Evolutionary conservation across 495 filamentous ascomycete genomes (phyloP), one percentile per base, ranked within the genome.

Genomic region (Penicilliopsis zonata): DNA sequence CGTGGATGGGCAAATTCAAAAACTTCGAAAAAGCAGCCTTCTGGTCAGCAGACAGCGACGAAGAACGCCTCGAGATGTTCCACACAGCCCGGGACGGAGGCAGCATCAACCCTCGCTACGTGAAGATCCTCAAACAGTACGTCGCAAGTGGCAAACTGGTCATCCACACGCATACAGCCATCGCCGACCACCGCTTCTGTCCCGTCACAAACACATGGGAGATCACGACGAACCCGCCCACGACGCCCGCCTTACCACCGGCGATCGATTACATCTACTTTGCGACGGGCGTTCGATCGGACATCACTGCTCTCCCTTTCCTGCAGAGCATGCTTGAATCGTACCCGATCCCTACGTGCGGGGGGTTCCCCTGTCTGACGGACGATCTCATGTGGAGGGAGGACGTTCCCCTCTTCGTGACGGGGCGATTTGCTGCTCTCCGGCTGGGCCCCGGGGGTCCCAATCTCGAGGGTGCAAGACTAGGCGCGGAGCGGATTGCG

Each of bases 1-100:
- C 57, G 18, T 80, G 76, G 76, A 69, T 80, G 49, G 71, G 70
- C 16, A 80, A 80, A 38, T 78, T 70, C 43, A 67, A 69, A n/a
- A 78, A 78, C 47, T 63, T 59, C 45, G 64, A 74, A 36, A 71
- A 76, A 37, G 65, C 76, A 16, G 57, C 60, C 2, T 80, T 78
- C 42, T 78, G 73, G 72, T 67, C 65, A 5, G 66, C 70, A 12
- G 70, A 74, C 27, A 66, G 61, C 4, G 61, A 73, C 28, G 65
- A 74, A 64, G 73, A 78, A 44, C 65, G 73, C 14, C 55, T 70
- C 7, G 59, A 69, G 27, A 73, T 72, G 56, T 55, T 76, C 28
- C 51, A 61, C 31, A 46, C 50, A 2, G 75, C 75, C 23, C 67
- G 74, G 15, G 68, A 72, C 33, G 76, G 76, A 0, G 74, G 75